phyloP scores from a whole-genome alignment of 2,329 filamentous ascomycete genomes.

The Clarireedia homoeocarpa region DNA sequence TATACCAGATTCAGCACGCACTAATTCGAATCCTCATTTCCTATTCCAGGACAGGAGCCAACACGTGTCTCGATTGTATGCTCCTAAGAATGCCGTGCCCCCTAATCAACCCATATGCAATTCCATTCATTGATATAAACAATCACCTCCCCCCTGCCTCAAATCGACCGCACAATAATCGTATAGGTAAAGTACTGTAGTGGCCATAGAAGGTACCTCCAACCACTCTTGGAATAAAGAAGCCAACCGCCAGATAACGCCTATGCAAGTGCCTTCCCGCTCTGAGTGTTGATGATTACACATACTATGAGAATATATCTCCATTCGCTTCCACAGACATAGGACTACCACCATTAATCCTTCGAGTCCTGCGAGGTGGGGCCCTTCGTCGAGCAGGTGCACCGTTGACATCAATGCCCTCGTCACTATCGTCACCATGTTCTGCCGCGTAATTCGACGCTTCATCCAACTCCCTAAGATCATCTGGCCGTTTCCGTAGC shows the following conservation, averaged over 20 bases:
- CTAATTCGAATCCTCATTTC: too few relatives aligned
- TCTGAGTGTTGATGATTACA: too few relatives aligned
- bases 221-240: background rate
- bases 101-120: too few relatives aligned
- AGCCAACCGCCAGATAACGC: background rate
- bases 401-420: constrained; percentile 35
- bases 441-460: constrained; percentile 46
- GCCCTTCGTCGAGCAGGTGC: constrained; percentile 13
- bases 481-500: constrained; percentile 75
- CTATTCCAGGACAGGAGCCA: too few relatives aligned
- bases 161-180: too few relatives aligned
- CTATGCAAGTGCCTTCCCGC: background rate
- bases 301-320: constrained; percentile 11
- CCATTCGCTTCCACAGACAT: constrained; percentile 28
- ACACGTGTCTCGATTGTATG: too few relatives aligned
- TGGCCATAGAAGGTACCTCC: too few relatives aligned
- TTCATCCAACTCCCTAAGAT: constrained; percentile 82
- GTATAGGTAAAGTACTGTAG: too few relatives aligned
- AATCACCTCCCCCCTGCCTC: too few relatives aligned
- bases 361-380: constrained; percentile 9
- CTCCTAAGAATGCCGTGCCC: too few relatives aligned
- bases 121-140: too few relatives aligned
- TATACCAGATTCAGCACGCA: too few relatives aligned
- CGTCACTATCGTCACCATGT: constrained; percentile 49
- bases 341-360: constrained; percentile 24